Conservation (phyloP, 2,329 filamentous ascomycete genomes). For the Aspergillus japonicus region DNA sequence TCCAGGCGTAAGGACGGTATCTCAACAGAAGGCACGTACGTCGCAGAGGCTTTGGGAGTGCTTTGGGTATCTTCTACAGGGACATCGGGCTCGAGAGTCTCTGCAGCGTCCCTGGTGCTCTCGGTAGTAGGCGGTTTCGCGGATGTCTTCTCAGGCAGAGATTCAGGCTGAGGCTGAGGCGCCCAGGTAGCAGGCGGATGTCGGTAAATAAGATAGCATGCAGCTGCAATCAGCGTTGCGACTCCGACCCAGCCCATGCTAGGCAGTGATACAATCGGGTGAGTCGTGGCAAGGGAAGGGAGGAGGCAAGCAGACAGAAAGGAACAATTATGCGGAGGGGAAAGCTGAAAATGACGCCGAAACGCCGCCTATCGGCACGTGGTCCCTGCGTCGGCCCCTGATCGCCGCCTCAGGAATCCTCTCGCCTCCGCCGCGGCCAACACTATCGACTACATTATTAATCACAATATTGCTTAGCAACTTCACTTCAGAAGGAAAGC, state of each 20-base stretch:
- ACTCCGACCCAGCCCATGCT: constrained; percentile 46
- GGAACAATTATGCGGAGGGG: background rate
- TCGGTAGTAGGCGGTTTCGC: constrained; percentile 12
- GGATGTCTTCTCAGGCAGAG: constrained; percentile 18
- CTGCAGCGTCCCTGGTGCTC: constrained; percentile 11
- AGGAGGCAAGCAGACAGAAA: background rate
- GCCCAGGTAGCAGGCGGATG: constrained; percentile 38
- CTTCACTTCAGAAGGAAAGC: background rate
- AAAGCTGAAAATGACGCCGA: background rate
- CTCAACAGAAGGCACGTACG: constrained; percentile 22
- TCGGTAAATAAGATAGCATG: constrained; percentile 42
- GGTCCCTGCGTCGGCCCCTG: background rate
- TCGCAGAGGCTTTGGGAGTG: constrained; percentile 39
- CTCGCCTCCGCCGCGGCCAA: background rate
- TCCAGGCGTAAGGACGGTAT: constrained; percentile 37
- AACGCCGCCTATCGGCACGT: background rate
- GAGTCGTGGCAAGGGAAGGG: background rate
- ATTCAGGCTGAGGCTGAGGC: constrained; percentile 22
- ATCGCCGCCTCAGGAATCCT: background rate
- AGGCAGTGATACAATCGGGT: constrained; percentile 12
- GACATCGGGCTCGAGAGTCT: constrained; percentile 11
- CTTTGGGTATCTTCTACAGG: constrained; percentile 28
- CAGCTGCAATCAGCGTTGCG: constrained; percentile 39
- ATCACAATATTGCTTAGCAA: background rate
- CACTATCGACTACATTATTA: background rate